phyloP scores from a whole-genome alignment of 805 yeast species.

The Candida yuanshanica region DNA sequence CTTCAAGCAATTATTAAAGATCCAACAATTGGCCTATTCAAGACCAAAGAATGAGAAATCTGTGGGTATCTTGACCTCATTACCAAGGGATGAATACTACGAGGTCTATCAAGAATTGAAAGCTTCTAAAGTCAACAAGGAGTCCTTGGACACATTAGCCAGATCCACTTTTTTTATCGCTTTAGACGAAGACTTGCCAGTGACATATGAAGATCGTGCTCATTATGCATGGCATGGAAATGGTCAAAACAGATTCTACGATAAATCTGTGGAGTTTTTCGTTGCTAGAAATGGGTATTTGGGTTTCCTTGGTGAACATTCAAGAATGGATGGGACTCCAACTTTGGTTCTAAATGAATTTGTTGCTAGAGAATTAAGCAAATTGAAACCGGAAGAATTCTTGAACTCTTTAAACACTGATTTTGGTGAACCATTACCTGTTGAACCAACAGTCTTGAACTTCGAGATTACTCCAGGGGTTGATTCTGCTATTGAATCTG shows the following conservation, averaged over 20 bases:
- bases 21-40: constrained; percentile 35
- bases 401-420: constrained; percentile 13
- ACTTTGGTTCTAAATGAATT: constrained; percentile 82
- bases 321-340: constrained; percentile 97
- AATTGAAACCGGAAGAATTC: constrained; percentile 35
- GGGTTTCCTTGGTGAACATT: constrained; percentile 94
- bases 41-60: constrained; percentile 24
- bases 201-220: constrained; percentile 77
- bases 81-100: constrained; percentile 82
- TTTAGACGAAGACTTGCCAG: constrained; percentile 67
- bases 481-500: constrained; percentile 45
- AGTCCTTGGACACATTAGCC: constrained; percentile 61
- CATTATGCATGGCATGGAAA: constrained; percentile 93
- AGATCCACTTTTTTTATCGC: constrained; percentile 77
- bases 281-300: constrained; percentile 79
- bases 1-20: constrained; percentile 52
- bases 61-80: constrained; percentile 74
- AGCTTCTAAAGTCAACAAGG: constrained; percentile 55
- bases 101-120: constrained; percentile 50
- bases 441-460: constrained; percentile 29
- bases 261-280: constrained; percentile 84
- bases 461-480: constrained; percentile 57
- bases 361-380: constrained; percentile 50
- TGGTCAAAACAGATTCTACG: constrained; percentile 85
- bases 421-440: constrained; percentile 1